Evolutionary conservation across 2,329 filamentous ascomycete species (phyloP).

Genomic region (Thelonectria rubi): DNA sequence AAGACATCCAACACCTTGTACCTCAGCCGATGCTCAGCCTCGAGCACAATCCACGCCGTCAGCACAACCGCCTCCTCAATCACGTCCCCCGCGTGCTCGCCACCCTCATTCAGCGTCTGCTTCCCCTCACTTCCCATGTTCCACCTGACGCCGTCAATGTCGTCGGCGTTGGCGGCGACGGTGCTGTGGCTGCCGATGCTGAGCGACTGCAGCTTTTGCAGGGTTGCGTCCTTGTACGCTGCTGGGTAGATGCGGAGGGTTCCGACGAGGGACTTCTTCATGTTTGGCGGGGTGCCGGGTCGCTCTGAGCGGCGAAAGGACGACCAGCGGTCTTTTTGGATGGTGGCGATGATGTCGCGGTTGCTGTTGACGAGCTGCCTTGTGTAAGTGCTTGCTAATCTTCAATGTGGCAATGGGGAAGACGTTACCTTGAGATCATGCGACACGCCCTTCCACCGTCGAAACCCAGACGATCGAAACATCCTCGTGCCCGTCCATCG

Average conservation of each 20-base stretch:
- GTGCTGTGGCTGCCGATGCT: neutral
- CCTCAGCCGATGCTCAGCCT: conserved; percentile 22
- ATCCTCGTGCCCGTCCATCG: conserved; percentile 23
- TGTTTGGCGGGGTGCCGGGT: conserved; percentile 9
- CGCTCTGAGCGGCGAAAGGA: conserved; percentile 3
- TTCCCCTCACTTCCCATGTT: neutral
- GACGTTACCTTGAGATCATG: conserved; percentile 23
- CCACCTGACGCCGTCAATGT: neutral
- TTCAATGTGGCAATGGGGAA: no score
- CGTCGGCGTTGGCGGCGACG: neutral
- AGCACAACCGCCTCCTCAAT: conserved; percentile 23
- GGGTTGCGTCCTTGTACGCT: neutral
- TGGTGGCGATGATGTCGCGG: conserved; percentile 12
- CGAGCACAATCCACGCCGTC: conserved; percentile 22
- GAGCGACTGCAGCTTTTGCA: neutral
- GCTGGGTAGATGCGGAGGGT: conserved; percentile 10
- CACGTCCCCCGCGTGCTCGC: conserved; percentile 3
- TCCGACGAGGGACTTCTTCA: conserved; percentile 11
- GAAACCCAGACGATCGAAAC: conserved; percentile 2
- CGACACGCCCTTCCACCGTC: conserved; percentile 16
- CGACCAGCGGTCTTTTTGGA: conserved; percentile 24
- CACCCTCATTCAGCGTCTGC: conserved; percentile 1
- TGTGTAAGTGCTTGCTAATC: neutral
- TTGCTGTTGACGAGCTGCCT: neutral
- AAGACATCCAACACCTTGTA: conserved; percentile 23